Conservation (phyloP, 1,284 basidiomycete species). For the Apiotrichum porosum region DNA sequence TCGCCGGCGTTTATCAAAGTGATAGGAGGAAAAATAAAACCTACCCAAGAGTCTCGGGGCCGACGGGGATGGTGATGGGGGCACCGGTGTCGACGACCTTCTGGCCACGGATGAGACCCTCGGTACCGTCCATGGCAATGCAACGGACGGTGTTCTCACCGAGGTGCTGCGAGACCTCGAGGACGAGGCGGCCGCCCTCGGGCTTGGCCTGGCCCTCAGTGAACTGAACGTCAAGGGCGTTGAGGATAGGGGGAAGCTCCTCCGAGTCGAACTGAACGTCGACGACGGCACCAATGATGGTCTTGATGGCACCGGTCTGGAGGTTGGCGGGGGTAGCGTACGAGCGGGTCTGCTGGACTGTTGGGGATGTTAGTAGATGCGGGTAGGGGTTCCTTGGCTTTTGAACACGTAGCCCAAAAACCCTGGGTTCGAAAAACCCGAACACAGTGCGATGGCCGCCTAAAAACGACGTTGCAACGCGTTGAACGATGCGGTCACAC, state of each 20-base stretch:
- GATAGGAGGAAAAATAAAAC: slow-evolving; percentile 9
- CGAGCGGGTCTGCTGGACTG: slow-evolving; percentile 55
- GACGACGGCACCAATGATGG: slow-evolving; percentile 97
- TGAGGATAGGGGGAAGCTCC: slow-evolving; percentile 90
- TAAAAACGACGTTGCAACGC: too few species aligned
- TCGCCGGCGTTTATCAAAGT: slow-evolving; percentile 18
- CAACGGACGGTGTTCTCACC: slow-evolving; percentile 98
- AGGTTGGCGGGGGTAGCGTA: slow-evolving; percentile 85
- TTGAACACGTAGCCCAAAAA: not conserved
- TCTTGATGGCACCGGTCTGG: slow-evolving; percentile 75
- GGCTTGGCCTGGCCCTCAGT: slow-evolving; percentile 47
- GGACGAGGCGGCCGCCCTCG: slow-evolving; percentile 81
- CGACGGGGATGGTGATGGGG: slow-evolving; percentile 95
- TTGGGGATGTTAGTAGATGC: slow-evolving; percentile 5
- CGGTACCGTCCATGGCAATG: slow-evolving; percentile 98
- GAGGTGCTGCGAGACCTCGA: slow-evolving; percentile 94
- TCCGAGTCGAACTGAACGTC: slow-evolving; percentile 93
- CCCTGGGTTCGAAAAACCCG: slow-evolving; percentile 1
- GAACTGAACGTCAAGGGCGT: slow-evolving; percentile 96
- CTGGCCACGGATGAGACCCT: slow-evolving; percentile 98
- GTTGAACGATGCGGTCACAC: too few species aligned
- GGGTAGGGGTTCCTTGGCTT: not conserved
- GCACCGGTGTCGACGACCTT: slow-evolving; percentile 94
- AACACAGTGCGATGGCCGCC: slow-evolving; percentile 5
- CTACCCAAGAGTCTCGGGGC: slow-evolving; percentile 76